Evolutionary conservation across 169 alveolate species (phyloP).

Genomic region (Eimeria maxima): DNA sequence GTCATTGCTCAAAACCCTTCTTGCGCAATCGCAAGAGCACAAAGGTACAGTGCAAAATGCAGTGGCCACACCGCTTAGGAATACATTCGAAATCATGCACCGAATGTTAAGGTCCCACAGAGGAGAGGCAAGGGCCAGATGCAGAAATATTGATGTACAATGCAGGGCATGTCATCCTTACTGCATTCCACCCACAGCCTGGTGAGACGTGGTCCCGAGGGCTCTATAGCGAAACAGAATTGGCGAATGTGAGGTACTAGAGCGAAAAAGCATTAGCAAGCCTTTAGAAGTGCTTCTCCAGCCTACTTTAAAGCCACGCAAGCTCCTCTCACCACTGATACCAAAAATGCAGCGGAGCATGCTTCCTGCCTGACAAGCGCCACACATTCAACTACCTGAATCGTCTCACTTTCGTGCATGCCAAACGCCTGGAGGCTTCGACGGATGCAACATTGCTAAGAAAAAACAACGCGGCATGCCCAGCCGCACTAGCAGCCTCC

Average conservation of each 20-base stretch:
- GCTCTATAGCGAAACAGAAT: no score
- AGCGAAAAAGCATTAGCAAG: no score
- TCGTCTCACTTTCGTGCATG: not conserved
- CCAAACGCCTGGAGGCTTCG: not conserved
- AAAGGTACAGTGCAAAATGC: no score
- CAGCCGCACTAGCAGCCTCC: not conserved
- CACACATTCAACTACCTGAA: not conserved
- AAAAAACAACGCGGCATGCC: not conserved
- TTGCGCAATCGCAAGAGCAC: no score
- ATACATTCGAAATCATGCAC: no score
- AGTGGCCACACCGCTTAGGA: no score
- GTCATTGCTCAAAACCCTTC: no score
- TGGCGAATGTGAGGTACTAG: no score
- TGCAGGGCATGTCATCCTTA: not conserved
- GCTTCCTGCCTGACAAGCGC: not conserved
- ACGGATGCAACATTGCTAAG: not conserved
- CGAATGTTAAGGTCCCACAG: not conserved
- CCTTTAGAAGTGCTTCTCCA: no score
- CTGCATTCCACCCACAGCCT: slow-evolving; percentile 24
- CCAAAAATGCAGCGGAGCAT: not conserved
- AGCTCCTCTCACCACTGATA: not conserved
- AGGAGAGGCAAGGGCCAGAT: not conserved
- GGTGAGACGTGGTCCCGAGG: not conserved
- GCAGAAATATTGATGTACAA: not conserved
- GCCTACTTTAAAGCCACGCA: no score